phyloP scores from a whole-genome alignment of 2,329 filamentous ascomycete genomes.

The Aureobasidium sp. region DNA sequence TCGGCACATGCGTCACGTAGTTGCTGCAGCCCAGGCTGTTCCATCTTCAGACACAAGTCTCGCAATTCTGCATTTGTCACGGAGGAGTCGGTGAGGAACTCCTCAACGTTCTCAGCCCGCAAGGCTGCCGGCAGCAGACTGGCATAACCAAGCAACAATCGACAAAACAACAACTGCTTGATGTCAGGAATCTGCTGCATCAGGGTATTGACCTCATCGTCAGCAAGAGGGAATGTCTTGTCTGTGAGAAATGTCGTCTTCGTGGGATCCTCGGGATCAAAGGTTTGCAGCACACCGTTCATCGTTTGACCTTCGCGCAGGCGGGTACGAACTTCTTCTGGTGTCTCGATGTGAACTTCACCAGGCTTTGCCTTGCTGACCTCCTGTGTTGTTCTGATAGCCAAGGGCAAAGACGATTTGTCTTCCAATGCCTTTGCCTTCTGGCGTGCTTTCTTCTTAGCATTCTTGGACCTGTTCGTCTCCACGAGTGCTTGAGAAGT shows the following conservation, averaged over 20 bases:
- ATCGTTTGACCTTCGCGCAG: slow-evolving; percentile 1
- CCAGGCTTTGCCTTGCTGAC: not conserved
- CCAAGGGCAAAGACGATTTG: not conserved
- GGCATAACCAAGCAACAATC: slow-evolving; percentile 38
- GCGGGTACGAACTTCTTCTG: slow-evolving; percentile 5
- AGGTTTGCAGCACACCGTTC: not conserved
- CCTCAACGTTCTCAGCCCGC: slow-evolving; percentile 35
- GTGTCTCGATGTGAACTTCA: slow-evolving; percentile 6
- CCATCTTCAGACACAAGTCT: slow-evolving; percentile 41
- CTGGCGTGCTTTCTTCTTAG: slow-evolving; percentile 7
- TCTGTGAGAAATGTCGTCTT: not conserved
- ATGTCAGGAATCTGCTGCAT: slow-evolving; percentile 40
- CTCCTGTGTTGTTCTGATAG: not conserved
- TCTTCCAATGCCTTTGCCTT: slow-evolving; percentile 1
- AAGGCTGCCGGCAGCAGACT: slow-evolving; percentile 38
- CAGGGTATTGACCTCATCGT: not conserved
- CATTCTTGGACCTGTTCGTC: not conserved
- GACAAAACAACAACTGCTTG: slow-evolving; percentile 42
- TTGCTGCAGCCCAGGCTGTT: slow-evolving; percentile 40
- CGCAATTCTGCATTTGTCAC: slow-evolving; percentile 36
- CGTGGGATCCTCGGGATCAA: not conserved
- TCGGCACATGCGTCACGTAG: slow-evolving; percentile 45
- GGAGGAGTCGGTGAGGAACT: slow-evolving; percentile 36
- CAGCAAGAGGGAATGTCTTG: slow-evolving; percentile 10
- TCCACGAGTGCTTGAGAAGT: not conserved